phyloP scores from a whole-genome alignment of 495 filamentous ascomycete species.

The Pyronema omphalodes region DNA sequence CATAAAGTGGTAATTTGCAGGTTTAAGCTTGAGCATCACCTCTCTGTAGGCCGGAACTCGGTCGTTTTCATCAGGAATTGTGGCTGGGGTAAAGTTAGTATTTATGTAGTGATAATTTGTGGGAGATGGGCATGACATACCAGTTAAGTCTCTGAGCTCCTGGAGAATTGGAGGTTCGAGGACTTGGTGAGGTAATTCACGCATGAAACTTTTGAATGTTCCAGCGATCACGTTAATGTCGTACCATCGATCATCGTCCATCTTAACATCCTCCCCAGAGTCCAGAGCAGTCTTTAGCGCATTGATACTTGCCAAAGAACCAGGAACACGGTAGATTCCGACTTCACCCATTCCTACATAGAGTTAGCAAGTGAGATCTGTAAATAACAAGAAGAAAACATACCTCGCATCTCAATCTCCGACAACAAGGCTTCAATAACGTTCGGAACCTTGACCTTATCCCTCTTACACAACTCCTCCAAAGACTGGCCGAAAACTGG shows the following conservation, averaged over 20 bases:
- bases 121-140: constrained; percentile 5
- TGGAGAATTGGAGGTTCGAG: constrained; percentile 16
- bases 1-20: constrained; percentile 22
- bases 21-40: constrained; percentile 19
- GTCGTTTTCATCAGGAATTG: constrained; percentile 23
- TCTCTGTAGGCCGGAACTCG: constrained; percentile 17
- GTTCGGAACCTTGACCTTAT: constrained; percentile 24
- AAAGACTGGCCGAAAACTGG: constrained; percentile 24
- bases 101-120: background rate
- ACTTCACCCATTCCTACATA: constrained; percentile 19
- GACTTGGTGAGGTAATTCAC: constrained; percentile 23
- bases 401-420: constrained; percentile 25
- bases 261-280: constrained; percentile 22
- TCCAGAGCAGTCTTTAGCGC: constrained; percentile 23
- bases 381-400: background rate
- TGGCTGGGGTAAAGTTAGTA: constrained; percentile 11
- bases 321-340: constrained; percentile 25
- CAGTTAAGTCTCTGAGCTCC: constrained; percentile 20
- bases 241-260: constrained; percentile 26
- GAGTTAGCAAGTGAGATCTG: constrained; percentile 5
- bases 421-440: constrained; percentile 21
- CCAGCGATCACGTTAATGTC: constrained; percentile 26
- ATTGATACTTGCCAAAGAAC: constrained; percentile 24
- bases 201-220: constrained; percentile 25
- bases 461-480: constrained; percentile 22